Evolutionary conservation across 306 rosid genomes (phyloP), one percentile per base, ranked within the genome.

Genomic region (Quercus cerris): DNA sequence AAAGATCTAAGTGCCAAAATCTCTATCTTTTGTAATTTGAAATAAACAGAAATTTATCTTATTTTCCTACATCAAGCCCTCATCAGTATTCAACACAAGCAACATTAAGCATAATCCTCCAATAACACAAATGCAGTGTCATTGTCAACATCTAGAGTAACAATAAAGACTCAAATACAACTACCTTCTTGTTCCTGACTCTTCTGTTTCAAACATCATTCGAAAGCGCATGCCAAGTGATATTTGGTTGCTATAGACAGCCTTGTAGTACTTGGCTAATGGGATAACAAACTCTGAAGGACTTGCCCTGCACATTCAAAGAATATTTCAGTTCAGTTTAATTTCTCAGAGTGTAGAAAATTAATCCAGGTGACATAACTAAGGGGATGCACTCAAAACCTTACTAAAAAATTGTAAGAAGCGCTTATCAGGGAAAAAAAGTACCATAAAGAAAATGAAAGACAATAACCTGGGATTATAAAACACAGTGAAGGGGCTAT

Each of bases 241-340:
- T 76, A 92, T 78, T 81, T 93, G 99, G 80, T 90, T 93, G 78
- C 93, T 91, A 87, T 84, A 93, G n/a, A 89, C 97, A 41, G 99
- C 94, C 91, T 92, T 95, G 89, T 95, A 91, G 87, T 91, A 95
- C 89, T 95, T 95, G 38, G 99, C 98, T 63, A 95, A 81, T 76
- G 99, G 99, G 84, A 95, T 93, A 77, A 95, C 99, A 88, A 95
- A 95, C 46, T 95, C 99, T 19, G 98, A 95, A 9, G 98, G 99
- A 86, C 99, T 95, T 67, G 99, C 97, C 87, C 99, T 95, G 96
- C 89, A 84, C 55, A 63, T 30, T 22, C 62, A 76, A 81, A 80
- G 61, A 54, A 74, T 27, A 76, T 23, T 38, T 13, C 56, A 49
- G 38, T 66, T 83, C 72, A 8, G 72, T 68, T 71, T 5, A 58